These are phyloP conservation scores for Populus simonii DNA, from an alignment of 345 rosid genomes.

Conservation along the genomic window DNA sequence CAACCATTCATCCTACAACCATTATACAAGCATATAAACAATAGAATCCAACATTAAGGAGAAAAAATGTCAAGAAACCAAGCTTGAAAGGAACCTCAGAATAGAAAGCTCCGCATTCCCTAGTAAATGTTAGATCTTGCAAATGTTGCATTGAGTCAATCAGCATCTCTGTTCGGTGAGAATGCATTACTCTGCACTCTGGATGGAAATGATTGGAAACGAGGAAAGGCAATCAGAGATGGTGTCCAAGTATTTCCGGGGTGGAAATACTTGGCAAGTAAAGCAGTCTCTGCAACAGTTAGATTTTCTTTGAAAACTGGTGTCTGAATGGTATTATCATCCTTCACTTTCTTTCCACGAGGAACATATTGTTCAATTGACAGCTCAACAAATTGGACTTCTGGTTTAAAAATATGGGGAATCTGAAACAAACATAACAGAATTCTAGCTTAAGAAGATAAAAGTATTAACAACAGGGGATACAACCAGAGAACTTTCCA, in stretches of 20 bases:
- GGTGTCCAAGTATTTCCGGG: slow-evolving; percentile 51
- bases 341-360: too few species aligned
- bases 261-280: slow-evolving; percentile 68
- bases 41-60: background rate
- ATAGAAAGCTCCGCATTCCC: slow-evolving; percentile 29
- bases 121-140: slow-evolving; percentile 50
- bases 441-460: background rate
- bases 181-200: slow-evolving; percentile 80
- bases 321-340: slow-evolving; percentile 36
- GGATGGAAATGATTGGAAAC: slow-evolving; percentile 74
- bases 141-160: slow-evolving; percentile 82
- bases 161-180: slow-evolving; percentile 67
- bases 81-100: slow-evolving; percentile 43
- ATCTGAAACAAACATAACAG: slow-evolving; percentile 18
- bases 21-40: slow-evolving; percentile 21
- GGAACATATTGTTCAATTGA: too few species aligned
- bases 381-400: too few species aligned
- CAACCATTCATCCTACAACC: slow-evolving; percentile 55
- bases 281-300: slow-evolving; percentile 44
- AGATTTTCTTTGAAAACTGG: slow-evolving; percentile 46
- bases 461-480: slow-evolving; percentile 9
- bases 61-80: slow-evolving; percentile 6
- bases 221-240: slow-evolving; percentile 91
- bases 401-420: too few species aligned
- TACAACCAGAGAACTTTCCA: slow-evolving; percentile 7